Evolutionary conservation across 495 filamentous ascomycete genomes (phyloP).

Genomic region (Apiosordaria backusii): DNA sequence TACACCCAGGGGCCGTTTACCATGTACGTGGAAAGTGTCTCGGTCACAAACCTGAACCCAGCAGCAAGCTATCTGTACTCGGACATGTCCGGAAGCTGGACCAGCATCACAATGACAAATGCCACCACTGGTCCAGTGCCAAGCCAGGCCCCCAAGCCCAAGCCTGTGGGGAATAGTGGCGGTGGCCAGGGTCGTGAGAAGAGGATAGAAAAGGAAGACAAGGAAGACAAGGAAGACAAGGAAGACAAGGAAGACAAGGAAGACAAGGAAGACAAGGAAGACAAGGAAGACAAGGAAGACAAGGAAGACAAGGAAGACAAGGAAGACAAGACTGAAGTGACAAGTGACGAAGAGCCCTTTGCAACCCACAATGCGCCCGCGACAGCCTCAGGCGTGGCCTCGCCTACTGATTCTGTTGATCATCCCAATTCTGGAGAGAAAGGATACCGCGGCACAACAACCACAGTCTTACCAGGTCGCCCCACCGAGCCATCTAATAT

Average conservation of each 20-base stretch:
- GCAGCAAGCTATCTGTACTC: conserved; percentile 71
- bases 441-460: background rate
- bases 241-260: background rate
- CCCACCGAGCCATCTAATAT: background rate
- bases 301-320: background rate
- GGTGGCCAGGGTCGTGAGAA: background rate
- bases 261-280: background rate
- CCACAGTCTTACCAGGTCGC: background rate
- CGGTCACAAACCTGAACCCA: conserved; percentile 62
- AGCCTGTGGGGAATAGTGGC: background rate
- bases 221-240: background rate
- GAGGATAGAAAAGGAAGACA: background rate
- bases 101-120: conserved; percentile 50
- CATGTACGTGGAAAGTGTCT: conserved; percentile 73
- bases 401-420: background rate
- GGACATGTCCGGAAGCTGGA: conserved; percentile 62
- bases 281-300: background rate
- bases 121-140: background rate
- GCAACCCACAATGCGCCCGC: background rate
- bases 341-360: background rate
- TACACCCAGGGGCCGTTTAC: conserved; percentile 70
- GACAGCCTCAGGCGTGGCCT: background rate
- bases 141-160: background rate
- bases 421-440: background rate
- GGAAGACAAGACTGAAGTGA: background rate